These are phyloP conservation scores for Suillus subaureus DNA, from an alignment of 768 basidiomycete species.

Conservation along the genomic window DNA sequence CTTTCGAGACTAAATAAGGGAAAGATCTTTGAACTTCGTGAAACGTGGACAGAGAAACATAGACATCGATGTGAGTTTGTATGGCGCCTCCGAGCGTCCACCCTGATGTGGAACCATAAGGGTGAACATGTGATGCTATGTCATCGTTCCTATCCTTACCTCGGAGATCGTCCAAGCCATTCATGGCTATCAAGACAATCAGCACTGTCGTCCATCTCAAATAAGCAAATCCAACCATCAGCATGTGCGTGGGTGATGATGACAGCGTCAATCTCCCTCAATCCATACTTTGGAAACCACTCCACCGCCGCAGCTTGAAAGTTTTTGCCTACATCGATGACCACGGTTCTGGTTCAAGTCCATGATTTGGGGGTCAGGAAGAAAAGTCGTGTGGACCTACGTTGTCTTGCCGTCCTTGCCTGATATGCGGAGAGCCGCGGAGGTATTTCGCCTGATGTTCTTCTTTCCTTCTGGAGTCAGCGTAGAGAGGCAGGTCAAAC, in stretches of 20 bases:
- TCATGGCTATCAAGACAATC: constrained; percentile 58
- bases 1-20: constrained; percentile 79
- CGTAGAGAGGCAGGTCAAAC: constrained; percentile 70
- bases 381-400: constrained; percentile 43
- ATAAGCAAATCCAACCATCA: constrained; percentile 50
- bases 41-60: constrained; percentile 67
- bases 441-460: constrained; percentile 85
- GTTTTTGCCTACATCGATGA: constrained; percentile 86
- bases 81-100: constrained; percentile 74
- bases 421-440: constrained; percentile 58
- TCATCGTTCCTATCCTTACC: constrained; percentile 43
- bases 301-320: constrained; percentile 61
- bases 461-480: constrained; percentile 72
- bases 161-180: constrained; percentile 87
- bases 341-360: constrained; percentile 56
- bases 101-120: constrained; percentile 40
- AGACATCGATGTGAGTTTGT: constrained; percentile 75
- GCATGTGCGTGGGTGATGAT: constrained; percentile 90
- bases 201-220: constrained; percentile 3
- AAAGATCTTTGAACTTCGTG: constrained; percentile 68
- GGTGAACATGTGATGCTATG: neutral
- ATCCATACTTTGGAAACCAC: constrained; percentile 70
- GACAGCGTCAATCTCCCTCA: constrained; percentile 73
- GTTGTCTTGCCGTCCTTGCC: constrained; percentile 42
- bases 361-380: neutral